These are phyloP conservation scores for Syzygium oleosum DNA, from an alignment of 345 rosid species.

Conservation along the genomic window DNA sequence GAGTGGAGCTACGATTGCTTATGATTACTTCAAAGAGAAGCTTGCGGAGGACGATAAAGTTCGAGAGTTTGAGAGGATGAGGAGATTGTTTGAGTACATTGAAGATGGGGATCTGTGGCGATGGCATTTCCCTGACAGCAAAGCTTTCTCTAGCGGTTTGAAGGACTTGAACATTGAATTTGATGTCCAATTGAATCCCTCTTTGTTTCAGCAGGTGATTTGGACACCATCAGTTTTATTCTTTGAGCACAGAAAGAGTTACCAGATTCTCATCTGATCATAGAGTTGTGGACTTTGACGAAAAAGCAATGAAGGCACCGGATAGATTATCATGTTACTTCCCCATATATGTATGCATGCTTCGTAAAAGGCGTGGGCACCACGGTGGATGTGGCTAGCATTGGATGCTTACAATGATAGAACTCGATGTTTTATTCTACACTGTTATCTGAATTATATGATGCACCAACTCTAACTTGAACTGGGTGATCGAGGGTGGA, in stretches of 20 bases:
- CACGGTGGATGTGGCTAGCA: not conserved
- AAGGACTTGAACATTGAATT: slow-evolving; percentile 47
- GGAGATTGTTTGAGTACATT: slow-evolving; percentile 55
- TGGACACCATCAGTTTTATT: not conserved
- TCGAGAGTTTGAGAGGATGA: slow-evolving; percentile 26
- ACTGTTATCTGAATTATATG: not conserved
- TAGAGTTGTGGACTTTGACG: not conserved
- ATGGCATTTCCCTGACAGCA: slow-evolving; percentile 59
- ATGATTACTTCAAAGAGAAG: slow-evolving; percentile 55
- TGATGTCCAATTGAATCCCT: slow-evolving; percentile 28
- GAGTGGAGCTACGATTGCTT: slow-evolving; percentile 79
- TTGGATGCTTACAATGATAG: not conserved
- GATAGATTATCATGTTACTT: not conserved
- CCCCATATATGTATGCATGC: not conserved
- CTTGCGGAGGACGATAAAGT: slow-evolving; percentile 3
- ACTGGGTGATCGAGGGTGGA: not conserved
- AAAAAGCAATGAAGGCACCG: not conserved
- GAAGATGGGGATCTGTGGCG: slow-evolving; percentile 74
- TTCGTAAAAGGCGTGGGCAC: not conserved
- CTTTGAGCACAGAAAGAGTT: not conserved
- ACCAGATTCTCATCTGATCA: not conserved
- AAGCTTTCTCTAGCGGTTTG: slow-evolving; percentile 68
- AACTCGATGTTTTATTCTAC: not conserved
- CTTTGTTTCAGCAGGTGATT: slow-evolving; percentile 49
- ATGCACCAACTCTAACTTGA: not conserved